Conservation (phyloP, 345 rosid species). For the Schrenkiella parvula region DNA sequence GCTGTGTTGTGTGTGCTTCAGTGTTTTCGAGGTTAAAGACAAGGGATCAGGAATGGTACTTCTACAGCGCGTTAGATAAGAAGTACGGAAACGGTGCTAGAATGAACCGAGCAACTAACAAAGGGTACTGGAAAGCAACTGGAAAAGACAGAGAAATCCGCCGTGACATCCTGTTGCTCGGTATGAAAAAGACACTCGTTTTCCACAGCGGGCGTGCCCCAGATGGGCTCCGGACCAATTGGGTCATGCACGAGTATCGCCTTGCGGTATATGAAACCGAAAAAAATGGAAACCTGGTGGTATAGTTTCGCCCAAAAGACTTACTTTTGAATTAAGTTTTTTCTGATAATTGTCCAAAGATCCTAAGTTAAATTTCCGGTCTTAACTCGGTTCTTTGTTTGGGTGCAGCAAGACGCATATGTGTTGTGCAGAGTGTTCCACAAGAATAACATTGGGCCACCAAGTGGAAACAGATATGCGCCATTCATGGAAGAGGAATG, state of each 20-base stretch:
- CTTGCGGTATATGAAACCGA: constrained; percentile 63
- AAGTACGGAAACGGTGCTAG: constrained; percentile 83
- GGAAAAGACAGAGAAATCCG: constrained; percentile 78
- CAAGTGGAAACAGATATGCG: constrained; percentile 76
- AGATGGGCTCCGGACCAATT: constrained; percentile 73
- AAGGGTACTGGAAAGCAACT: constrained; percentile 94
- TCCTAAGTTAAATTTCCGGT: neutral
- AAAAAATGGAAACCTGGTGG: constrained; percentile 49
- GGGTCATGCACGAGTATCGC: constrained; percentile 98
- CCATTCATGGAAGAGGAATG: constrained; percentile 80
- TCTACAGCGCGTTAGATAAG: constrained; percentile 72
- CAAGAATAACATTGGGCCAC: constrained; percentile 92
- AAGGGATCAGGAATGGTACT: constrained; percentile 94
- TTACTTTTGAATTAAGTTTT: neutral
- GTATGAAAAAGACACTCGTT: constrained; percentile 89
- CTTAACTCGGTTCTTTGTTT: constrained; percentile 14
- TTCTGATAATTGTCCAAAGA: neutral
- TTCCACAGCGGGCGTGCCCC: constrained; percentile 88
- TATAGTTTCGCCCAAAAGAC: neutral
- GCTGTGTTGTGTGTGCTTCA: constrained; percentile 33
- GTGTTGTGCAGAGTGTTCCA: constrained; percentile 89
- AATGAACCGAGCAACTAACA: constrained; percentile 77
- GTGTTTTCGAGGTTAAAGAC: constrained; percentile 68
- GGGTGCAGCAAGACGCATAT: constrained; percentile 49
- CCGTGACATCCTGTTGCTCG: constrained; percentile 44